Percentiles rank a stretch among this genome's conserved stretches.
These are phyloP conservation scores for Biscutella laevigata DNA, from an alignment of 441 rosid species.

Conservation along the genomic window DNA sequence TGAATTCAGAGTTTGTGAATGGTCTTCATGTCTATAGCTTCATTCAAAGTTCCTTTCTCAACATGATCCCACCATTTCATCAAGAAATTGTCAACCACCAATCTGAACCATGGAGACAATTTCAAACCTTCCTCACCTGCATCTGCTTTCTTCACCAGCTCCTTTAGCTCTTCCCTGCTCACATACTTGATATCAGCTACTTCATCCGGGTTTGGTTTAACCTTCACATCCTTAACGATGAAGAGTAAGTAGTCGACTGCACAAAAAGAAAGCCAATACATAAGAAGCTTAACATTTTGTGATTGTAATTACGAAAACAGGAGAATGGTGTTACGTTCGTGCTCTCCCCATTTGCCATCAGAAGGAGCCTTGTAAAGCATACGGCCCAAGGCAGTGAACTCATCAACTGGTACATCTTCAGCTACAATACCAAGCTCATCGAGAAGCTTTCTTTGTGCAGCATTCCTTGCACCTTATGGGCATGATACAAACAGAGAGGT, in stretches of 20 bases:
- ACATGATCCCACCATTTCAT: slow-evolving; percentile 97
- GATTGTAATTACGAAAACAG: neutral
- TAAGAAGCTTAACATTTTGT: neutral
- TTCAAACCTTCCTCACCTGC: slow-evolving; percentile 82
- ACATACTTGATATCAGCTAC: slow-evolving; percentile 79
- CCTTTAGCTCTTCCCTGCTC: slow-evolving; percentile 65
- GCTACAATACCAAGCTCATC: slow-evolving; percentile 94
- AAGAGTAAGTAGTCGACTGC: slow-evolving; percentile 92
- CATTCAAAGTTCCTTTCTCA: slow-evolving; percentile 60
- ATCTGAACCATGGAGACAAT: slow-evolving; percentile 91
- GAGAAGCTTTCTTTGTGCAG: slow-evolving; percentile 96
- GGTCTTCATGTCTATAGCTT: slow-evolving; percentile 61
- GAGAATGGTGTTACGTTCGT: slow-evolving; percentile 56
- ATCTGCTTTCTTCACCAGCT: slow-evolving; percentile 80
- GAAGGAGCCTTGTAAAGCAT: slow-evolving; percentile 94
- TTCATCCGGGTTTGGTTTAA: slow-evolving; percentile 82
- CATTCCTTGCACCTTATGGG: slow-evolving; percentile 79
- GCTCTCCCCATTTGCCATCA: slow-evolving; percentile 99
- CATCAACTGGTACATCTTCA: slow-evolving; percentile 77
- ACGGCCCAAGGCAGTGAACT: slow-evolving; percentile 69
- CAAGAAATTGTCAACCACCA: slow-evolving; percentile 86
- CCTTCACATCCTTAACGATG: slow-evolving; percentile 66
- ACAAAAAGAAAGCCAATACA: slow-evolving; percentile 2
- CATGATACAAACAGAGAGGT: slow-evolving; percentile 2
- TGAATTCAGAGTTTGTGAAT: slow-evolving; percentile 71